A percentile compares a stretch with the other conserved stretches of the same genome.
Conservation (phyloP, 371 early-diverging fungal genomes). For the Mycotypha africana region DNA sequence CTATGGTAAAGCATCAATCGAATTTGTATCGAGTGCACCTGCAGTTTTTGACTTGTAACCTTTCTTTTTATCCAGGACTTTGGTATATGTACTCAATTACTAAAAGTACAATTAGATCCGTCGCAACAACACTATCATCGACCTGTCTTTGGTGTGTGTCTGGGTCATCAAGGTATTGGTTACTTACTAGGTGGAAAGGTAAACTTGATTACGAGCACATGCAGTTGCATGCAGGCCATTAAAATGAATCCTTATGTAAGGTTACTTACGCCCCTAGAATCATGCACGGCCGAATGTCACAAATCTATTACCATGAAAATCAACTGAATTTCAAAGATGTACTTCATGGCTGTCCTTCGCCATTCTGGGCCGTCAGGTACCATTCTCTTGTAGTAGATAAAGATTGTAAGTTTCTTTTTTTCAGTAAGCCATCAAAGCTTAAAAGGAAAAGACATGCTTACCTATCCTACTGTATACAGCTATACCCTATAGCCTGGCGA, state of each 20-base stretch:
- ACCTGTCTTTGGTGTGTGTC: conserved; percentile 96
- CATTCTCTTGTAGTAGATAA: conserved; percentile 80
- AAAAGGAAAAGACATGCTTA: no score
- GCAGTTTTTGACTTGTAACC: neutral
- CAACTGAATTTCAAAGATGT: conserved; percentile 30
- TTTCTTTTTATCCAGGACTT: conserved; percentile 71
- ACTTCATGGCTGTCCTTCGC: conserved; percentile 55
- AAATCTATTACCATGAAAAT: conserved; percentile 28
- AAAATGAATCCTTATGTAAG: conserved; percentile 12
- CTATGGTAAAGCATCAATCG: no score
- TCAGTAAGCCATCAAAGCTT: neutral
- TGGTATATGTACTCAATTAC: conserved; percentile 70
- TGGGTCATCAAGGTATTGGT: conserved; percentile 96
- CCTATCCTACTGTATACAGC: conserved; percentile 26
- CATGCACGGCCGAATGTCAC: conserved; percentile 84
- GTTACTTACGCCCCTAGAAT: conserved; percentile 64
- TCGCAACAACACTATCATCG: conserved; percentile 21
- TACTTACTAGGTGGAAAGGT: conserved; percentile 76
- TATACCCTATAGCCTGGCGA: conserved; percentile 45
- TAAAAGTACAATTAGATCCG: conserved; percentile 46
- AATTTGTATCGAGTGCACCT: no score
- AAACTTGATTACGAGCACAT: no score
- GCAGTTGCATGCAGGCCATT: no score
- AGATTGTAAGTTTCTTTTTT: conserved; percentile 21
- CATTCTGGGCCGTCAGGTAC: conserved; percentile 83